These are phyloP conservation scores for Bertia moriformis DNA, from an alignment of 2,329 filamentous ascomycete species.

Conservation along the genomic window DNA sequence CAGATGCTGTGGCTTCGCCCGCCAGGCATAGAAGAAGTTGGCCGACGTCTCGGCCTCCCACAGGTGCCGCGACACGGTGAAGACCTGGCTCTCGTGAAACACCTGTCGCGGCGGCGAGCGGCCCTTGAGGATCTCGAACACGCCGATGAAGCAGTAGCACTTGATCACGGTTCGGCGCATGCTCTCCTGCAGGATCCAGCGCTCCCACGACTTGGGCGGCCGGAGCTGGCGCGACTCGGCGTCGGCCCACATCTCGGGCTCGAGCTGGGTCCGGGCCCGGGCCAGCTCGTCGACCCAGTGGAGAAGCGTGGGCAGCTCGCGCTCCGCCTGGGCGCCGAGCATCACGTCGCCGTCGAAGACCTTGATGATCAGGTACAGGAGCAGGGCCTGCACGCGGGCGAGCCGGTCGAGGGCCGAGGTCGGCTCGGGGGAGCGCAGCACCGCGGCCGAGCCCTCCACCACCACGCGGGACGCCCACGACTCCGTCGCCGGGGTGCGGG, in stretches of 20 bases:
- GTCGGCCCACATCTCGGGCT: constrained; percentile 8
- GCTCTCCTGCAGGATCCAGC: constrained; percentile 27
- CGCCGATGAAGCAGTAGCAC: constrained; percentile 14
- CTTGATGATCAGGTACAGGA: constrained; percentile 24
- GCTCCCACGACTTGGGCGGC: constrained; percentile 26
- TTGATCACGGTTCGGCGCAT: constrained; percentile 21
- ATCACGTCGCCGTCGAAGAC: constrained; percentile 26
- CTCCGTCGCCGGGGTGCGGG: constrained; percentile 19
- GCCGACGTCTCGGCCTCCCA: constrained; percentile 25
- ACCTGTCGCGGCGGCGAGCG: constrained; percentile 6
- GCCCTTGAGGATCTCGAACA: constrained; percentile 12
- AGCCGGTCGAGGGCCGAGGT: constrained; percentile 17
- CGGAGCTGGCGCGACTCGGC: constrained; percentile 11
- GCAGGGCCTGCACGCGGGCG: constrained; percentile 25
- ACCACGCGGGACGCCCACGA: constrained; percentile 23
- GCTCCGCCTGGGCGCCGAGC: constrained; percentile 22
- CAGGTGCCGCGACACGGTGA: constrained; percentile 24
- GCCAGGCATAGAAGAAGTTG: constrained; percentile 27
- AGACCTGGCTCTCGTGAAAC: constrained; percentile 7
- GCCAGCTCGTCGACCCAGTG: constrained; percentile 20
- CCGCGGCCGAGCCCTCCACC: constrained; percentile 18
- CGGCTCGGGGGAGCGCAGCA: constrained; percentile 9
- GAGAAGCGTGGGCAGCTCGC: constrained; percentile 18
- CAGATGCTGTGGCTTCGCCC: constrained; percentile 21
- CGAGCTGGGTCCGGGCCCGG: constrained; percentile 16